Evolutionary conservation across 179 eudicot species (phyloP).

Genomic region (Carnegiea gigantea): DNA sequence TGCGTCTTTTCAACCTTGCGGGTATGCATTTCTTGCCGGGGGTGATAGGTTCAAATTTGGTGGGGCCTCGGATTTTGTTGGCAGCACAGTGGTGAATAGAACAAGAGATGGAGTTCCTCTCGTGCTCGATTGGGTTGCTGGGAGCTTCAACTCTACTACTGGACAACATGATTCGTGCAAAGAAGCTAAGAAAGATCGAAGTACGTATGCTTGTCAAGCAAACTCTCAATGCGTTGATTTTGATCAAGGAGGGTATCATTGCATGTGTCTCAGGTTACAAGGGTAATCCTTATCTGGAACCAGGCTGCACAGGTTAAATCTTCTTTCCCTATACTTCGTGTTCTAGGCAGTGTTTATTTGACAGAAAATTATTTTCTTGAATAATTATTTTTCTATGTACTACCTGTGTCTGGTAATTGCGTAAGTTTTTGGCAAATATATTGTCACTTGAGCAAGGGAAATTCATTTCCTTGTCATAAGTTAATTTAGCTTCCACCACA

Average conservation of each 20-base stretch:
- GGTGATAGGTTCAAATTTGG: constrained; percentile 20
- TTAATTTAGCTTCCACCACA: too few relatives aligned
- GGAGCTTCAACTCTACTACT: background rate
- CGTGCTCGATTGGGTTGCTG: constrained; percentile 42
- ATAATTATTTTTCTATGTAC: too few relatives aligned
- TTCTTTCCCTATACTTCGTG: background rate
- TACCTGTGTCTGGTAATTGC: too few relatives aligned
- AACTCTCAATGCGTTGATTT: constrained; percentile 26
- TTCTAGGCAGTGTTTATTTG: too few relatives aligned
- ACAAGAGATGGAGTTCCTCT: constrained; percentile 21
- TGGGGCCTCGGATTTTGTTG: constrained; percentile 3
- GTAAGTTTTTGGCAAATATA: too few relatives aligned
- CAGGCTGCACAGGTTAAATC: constrained; percentile 36
- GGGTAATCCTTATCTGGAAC: constrained; percentile 46
- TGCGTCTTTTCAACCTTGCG: constrained; percentile 21
- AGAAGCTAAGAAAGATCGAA: constrained; percentile 15
- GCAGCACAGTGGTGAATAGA: background rate
- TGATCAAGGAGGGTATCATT: constrained; percentile 33
- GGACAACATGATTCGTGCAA: constrained; percentile 16
- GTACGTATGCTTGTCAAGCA: constrained; percentile 28
- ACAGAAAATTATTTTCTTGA: too few relatives aligned
- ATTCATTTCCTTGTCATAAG: too few relatives aligned
- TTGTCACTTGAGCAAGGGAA: too few relatives aligned
- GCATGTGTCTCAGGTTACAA: constrained; percentile 36
- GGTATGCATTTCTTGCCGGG: constrained; percentile 30